Base-by-base conservation (phyloP, 768 basidiomycete species). In the Lactarius vividus region DNA sequence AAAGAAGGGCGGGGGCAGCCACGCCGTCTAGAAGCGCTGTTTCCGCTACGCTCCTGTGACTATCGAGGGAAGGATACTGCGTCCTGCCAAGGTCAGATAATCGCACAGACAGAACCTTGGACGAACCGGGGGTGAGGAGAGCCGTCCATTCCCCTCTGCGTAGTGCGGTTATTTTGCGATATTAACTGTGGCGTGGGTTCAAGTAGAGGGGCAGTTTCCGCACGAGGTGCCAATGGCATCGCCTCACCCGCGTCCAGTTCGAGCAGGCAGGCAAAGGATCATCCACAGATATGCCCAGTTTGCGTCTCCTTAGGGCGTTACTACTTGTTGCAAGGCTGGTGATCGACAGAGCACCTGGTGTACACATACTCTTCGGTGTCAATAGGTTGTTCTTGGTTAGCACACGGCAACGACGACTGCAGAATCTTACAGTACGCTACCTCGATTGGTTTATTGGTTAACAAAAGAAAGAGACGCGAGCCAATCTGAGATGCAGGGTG, bases 341-440 rank as follows among this genome's bases (percentile, higher is more conserved):
- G 71, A 20, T 89, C 85, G 88, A 79, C 77, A 71, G 86, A 89
- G 66, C 84, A 85, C 71, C 68, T 77, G 46, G 82, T 86, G 75
- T 78, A 84, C 79, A 62, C 39, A n/a, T n/a, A 31, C 58, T 44
- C 10, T 60, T 20, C 29, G 23, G n/a, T 54, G 56, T 44, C 39
- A 52, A 56, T 8, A 10, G 13, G 5, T 44, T 35, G 28, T 6
- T 57, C 26, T 31, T 59, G 61, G 49, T n/a, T 26, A 15, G 13
- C 26, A 15, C 49, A 23, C 49, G 11, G n/a, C 13, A 26, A 52
- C 6, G 49, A 28, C 23, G 46, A 6, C 26, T 6, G 23, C 13
- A 23, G 13, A 52, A 52, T 26, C 23, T 15, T 49, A 49, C 49
- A 5, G 13, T 23, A 23, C 13, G 23, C 23, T 13, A 26, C 4